Evolutionary conservation across 148 eudicot genomes (phyloP), one percentile per base, ranked within the genome.

Genomic region (Chenopodium suecicum): DNA sequence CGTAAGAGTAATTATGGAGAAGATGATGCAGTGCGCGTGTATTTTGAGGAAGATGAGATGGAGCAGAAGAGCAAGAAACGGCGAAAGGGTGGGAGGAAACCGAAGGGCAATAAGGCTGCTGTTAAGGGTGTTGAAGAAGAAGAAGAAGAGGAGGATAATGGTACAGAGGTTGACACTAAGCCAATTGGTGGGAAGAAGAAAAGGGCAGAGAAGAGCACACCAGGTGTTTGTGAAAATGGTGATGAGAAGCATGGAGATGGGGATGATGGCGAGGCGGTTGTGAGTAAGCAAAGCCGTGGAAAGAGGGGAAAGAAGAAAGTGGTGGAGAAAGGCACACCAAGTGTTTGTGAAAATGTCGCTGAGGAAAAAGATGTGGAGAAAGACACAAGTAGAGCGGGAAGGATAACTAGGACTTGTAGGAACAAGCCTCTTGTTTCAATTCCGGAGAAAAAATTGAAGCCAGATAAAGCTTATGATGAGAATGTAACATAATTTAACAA

Each of bases 261-360:
- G 22, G 22, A 17, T 56, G 73, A 58, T 19, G 70, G 8, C 0
- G 70, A 27, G 4, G 66, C 31, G 27, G 58, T 2, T 67, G 74
- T 9, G 29, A 74, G 60, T 65, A n/a, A 48, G 64, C 14, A 3
- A 25, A 37, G 9, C 60, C 64, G 4, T 67, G 79, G 34, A 12
- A 46, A 46, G 54, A 52, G 46, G 54, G 17, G 60, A 7, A 70
- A 27, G 68, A 7, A 2, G 56, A 64, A n/a, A 29, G 31, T 8
- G 29, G 16, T 58, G 22, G 73, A 56, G 65, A 64, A 48, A 10
- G n/a, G 74, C 27, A 34, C 66, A n/a, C 70, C 80, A 50, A 60
- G 74, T 65, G 65, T 67, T 78, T 44, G 71, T 25, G 79, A 32
- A 27, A 81, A 78, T 54, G 62, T 14, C 31, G 54, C 50, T 1